Evolutionary conservation across 2,329 filamentous ascomycete genomes (phyloP), one percentile per base, ranked within the genome.

Genomic region (Neofusicoccum ribis): DNA sequence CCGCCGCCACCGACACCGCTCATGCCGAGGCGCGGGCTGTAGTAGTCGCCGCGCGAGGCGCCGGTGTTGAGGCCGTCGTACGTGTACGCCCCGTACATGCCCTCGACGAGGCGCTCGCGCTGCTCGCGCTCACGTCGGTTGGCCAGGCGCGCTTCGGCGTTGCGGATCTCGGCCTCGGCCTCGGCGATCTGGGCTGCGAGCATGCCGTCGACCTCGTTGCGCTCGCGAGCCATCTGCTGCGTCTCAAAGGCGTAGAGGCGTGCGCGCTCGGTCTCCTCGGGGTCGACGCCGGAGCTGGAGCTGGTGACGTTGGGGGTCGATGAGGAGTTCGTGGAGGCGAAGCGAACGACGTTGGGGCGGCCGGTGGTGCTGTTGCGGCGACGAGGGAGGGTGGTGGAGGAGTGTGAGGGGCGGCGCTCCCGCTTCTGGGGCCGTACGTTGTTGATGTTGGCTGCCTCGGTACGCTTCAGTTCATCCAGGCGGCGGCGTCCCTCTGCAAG

Each of bases 161-260:
- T 41, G 12, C 5, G 20, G 14, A 60, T 47, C 9, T 60, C 56
- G 11, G 43, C 56, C n/a, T 60, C 12, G 6, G 56, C 43, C 27
- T 60, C 56, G 31, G 27, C 15, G 6, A 60, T 60, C 41, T 47
- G 56, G n/a, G 56, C 27, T 11, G 56, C 56, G 17, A 60, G 43
- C 27, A 36, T 47, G n/a, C 37, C 39, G 31, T 63, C 61, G n/a
- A 15, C 23, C 12, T 23, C 37, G 8, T 7, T 3, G 37, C 61
- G 61, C 37, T 63, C 61, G 39, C 49, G 49, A 17, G 7, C 47
- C 47, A 54, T 37, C 27, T 54, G 61, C 15, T 27, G 12, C 17
- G 6, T 31, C 39, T 63, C 61, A 39, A 37, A 46, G 8, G 47
- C 37, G 27, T 36, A n/a, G 49, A 63, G 61, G 37, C 39, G 47